Conservation (phyloP, 306 rosid genomes). For the peach (Prunus persica) region Prunus_persica_NCBIv2 NC_034012.1:10154001-10154500, state of each 20-base stretch:
- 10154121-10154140: not conserved
- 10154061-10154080: not conserved
- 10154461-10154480: not conserved
- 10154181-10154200: not conserved
- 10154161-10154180: no score
- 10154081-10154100: not conserved
- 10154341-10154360: not conserved
- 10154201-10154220: not conserved
- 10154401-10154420: no score
- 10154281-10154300: not conserved
- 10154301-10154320: constrained; percentile 1
- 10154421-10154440: no score
- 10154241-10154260: not conserved
- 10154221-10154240: not conserved
- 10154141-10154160: no score
- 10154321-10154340: no score
- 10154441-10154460: no score
- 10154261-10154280: constrained; percentile 1
- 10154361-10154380: not conserved
- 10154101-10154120: not conserved
- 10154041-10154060: not conserved
- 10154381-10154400: not conserved
- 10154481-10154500: not conserved
- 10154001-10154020: not conserved
- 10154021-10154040: not conserved